A percentile compares a stretch with the other conserved stretches of the same genome.
Conservation (phyloP, 1,284 basidiomycete species). For the Xerocomus nothofagi region DNA sequence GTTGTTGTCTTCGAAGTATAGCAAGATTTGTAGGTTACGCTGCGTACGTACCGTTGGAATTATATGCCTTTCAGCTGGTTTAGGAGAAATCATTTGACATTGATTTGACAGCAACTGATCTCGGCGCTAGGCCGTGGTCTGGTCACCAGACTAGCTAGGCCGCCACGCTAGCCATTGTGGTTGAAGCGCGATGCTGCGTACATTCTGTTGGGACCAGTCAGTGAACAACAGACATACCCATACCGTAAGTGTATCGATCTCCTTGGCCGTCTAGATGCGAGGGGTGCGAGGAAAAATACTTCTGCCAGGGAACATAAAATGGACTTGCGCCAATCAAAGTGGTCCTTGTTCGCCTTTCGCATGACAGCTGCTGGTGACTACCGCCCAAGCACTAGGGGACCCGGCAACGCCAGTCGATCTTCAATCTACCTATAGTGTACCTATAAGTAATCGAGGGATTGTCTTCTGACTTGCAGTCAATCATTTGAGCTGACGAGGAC, state of each 20-base stretch:
- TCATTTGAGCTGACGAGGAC: no score
- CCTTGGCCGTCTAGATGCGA: no score
- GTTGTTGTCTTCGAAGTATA: neutral
- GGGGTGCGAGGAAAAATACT: no score
- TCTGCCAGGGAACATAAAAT: neutral
- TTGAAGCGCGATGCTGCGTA: neutral
- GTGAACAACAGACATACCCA: neutral
- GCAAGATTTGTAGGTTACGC: neutral
- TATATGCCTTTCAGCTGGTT: neutral
- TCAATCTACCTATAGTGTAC: neutral
- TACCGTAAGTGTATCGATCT: slow-evolving; percentile 1
- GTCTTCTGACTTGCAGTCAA: no score
- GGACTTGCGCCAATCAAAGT: neutral
- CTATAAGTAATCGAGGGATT: no score
- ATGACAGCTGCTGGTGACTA: neutral
- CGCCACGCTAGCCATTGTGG: no score
- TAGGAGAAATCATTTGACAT: neutral
- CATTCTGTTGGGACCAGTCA: neutral
- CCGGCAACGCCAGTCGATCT: no score
- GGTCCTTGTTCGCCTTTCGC: neutral
- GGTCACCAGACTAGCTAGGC: no score
- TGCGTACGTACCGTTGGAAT: neutral
- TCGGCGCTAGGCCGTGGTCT: no score
- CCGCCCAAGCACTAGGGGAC: no score
- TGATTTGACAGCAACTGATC: neutral